phyloP scores from a whole-genome alignment of 345 rosid species.

The Microcos paniculata region DNA sequence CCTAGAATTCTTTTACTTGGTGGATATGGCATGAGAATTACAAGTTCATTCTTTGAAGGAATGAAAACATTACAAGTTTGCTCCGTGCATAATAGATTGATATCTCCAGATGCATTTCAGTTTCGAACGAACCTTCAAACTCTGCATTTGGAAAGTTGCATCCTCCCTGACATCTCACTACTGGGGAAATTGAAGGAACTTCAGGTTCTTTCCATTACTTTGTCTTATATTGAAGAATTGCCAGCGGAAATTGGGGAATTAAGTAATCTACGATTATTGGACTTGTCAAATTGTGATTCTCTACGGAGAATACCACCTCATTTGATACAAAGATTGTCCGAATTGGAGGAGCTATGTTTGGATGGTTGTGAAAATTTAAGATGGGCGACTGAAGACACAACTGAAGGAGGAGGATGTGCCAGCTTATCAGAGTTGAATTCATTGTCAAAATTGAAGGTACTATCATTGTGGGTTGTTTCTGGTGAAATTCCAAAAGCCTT shows the following conservation, averaged over 20 bases:
- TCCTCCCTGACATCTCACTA: background rate
- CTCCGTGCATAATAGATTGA: no score
- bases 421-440: background rate
- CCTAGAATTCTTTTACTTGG: background rate
- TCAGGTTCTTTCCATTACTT: background rate
- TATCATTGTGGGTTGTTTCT: background rate
- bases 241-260: background rate
- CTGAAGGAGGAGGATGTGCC: background rate
- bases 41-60: background rate
- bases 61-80: background rate
- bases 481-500: background rate
- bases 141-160: background rate
- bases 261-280: background rate
- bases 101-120: background rate
- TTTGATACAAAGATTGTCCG: background rate
- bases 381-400: background rate
- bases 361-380: background rate
- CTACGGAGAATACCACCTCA: background rate
- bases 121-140: background rate
- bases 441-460: background rate
- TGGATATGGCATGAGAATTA: background rate
- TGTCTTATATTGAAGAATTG: background rate
- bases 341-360: background rate
- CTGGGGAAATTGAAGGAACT: background rate
- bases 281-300: rapidly evolving